phyloP scores from a whole-genome alignment of 257 asterid genomes.

The Fraxinus americana region DNA sequence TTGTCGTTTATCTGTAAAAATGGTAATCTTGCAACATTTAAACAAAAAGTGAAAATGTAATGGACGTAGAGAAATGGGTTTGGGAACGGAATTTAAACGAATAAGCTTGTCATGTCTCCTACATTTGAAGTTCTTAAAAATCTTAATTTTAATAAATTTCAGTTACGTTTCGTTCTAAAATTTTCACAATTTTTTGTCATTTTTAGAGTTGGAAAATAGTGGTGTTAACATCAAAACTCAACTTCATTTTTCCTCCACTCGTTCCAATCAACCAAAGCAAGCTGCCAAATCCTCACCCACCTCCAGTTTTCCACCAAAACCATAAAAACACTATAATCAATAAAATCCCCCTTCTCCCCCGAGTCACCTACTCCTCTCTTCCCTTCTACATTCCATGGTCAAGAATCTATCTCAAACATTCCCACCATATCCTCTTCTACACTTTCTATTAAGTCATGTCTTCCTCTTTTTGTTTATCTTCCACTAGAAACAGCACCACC shows the following conservation, averaged over 20 bases:
- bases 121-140: too few relatives aligned
- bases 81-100: too few relatives aligned
- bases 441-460: slow-evolving; percentile 48
- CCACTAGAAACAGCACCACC: slow-evolving; percentile 45
- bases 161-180: too few relatives aligned
- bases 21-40: too few relatives aligned
- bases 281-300: slow-evolving; percentile 41
- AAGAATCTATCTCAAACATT: slow-evolving; percentile 42
- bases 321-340: neutral
- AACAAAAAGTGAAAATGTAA: too few relatives aligned
- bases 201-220: neutral
- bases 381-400: slow-evolving; percentile 51
- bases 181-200: too few relatives aligned
- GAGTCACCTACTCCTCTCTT: slow-evolving; percentile 19
- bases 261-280: slow-evolving; percentile 35
- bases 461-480: slow-evolving; percentile 59
- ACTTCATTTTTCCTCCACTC: slow-evolving; percentile 52
- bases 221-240: neutral
- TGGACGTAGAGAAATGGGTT: too few relatives aligned
- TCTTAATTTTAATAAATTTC: too few relatives aligned
- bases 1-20: too few relatives aligned
- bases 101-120: too few relatives aligned
- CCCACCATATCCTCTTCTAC: slow-evolving; percentile 33
- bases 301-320: slow-evolving; percentile 28
- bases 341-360: slow-evolving; percentile 26